These are phyloP conservation scores for Russula brevipes DNA, from an alignment of 768 basidiomycete genomes.

Conservation along the genomic window DNA sequence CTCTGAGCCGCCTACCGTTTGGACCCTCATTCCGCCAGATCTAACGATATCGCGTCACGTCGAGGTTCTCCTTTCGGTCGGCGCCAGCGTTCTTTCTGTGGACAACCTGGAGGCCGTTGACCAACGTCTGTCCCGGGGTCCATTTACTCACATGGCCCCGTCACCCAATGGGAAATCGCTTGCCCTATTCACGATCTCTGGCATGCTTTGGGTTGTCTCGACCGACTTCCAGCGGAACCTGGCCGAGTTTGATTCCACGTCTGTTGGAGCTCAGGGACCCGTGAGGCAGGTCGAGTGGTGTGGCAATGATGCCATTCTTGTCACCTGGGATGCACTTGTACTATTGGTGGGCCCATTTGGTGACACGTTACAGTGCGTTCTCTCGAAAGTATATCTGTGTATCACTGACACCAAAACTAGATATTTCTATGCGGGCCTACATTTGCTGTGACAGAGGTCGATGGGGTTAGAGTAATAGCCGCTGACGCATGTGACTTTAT, in stretches of 20 bases:
- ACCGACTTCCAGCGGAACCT: conserved; percentile 85
- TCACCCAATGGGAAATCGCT: conserved; percentile 94
- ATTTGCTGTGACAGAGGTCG: conserved; percentile 78
- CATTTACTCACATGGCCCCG: conserved; percentile 80
- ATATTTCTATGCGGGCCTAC: conserved; percentile 74
- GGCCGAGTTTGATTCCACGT: conserved; percentile 76
- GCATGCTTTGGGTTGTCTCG: conserved; percentile 89
- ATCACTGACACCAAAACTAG: conserved; percentile 31
- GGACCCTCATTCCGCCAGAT: conserved; percentile 89
- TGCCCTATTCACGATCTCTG: conserved; percentile 69
- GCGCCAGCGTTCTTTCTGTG: conserved; percentile 72
- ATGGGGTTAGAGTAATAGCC: conserved; percentile 82
- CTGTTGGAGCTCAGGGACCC: conserved; percentile 51
- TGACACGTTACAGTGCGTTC: conserved; percentile 71
- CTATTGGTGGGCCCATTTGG: conserved; percentile 91
- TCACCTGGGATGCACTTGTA: conserved; percentile 74
- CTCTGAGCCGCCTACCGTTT: conserved; percentile 73
- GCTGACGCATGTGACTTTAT: conserved; percentile 81
- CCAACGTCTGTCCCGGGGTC: conserved; percentile 82
- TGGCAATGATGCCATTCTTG: conserved; percentile 88
- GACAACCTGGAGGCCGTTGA: conserved; percentile 88
- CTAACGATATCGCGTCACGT: conserved; percentile 84
- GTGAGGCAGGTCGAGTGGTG: conserved; percentile 87
- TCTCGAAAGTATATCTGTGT: neutral
- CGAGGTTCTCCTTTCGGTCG: conserved; percentile 81